Base-by-base conservation (phyloP, 345 rosid genomes). In the Gossypium longicalyx region DNA sequence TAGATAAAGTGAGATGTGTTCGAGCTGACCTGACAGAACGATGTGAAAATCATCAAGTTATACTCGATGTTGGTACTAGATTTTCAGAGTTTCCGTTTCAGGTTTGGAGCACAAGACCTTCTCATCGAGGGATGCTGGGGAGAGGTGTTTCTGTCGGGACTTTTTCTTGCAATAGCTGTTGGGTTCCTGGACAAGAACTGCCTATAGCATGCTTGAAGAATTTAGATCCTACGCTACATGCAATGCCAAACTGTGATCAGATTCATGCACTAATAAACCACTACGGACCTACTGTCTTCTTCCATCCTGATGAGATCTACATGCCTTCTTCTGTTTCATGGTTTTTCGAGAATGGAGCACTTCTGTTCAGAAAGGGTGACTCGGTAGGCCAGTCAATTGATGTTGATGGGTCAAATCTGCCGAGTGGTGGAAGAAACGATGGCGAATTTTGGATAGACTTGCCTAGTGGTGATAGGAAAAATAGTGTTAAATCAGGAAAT, bases 211-310 rank as follows among this genome's bases (percentile, higher is more conserved):
- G 96, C 84, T 84, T 93, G 78, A 93, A 80, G 85, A 95, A 89
- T 74, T 80, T 82, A 0, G 86, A 89, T 70, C 77, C 84, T 20
- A 72, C 77, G 10, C 81, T 91, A 69, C 89, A 81, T 47, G 91
- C 94, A 49, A 90, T 89, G 99, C 96, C 98, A 59, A 90, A 83
- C 70, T 65, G 79, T 23, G 82, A 95, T 67, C 96, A 93, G 85
- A 83, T 92, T 65, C 87, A 88, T 77, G 83, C 83, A 3, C 85
- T 89, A 61, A 82, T 92, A 57, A 77, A 76, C 48, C 93, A 88
- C 82, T 91, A 89, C 61, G 97, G 97, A 20, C 96, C 97, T 13
- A 85, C 83, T 2, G 81, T 93, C 20, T 88, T 87, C 87, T 89
- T 93, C 80, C 88, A 90, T 79, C 86, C 88, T 15, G 78, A 80